Conservation (phyloP, 2,329 filamentous ascomycete species). For the Talaromyces albobiverticillius region DNA sequence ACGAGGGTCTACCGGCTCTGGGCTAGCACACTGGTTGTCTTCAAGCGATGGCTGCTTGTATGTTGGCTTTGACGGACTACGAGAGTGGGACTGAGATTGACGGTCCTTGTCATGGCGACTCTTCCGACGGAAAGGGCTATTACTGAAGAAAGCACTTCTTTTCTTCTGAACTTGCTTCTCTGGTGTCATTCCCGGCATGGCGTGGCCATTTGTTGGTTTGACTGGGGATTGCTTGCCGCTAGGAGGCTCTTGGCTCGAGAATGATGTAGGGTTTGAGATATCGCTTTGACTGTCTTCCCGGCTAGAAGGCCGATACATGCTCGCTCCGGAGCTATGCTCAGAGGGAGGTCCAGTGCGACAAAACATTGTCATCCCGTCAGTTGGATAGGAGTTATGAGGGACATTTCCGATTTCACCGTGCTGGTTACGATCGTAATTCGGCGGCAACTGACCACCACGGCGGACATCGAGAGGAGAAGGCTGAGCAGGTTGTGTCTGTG, state of each 20-base stretch:
- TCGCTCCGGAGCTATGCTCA: constrained; percentile 66
- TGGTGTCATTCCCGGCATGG: constrained; percentile 47
- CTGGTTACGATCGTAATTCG: constrained; percentile 56
- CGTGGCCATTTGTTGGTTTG: constrained; percentile 52
- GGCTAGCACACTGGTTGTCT: constrained; percentile 54
- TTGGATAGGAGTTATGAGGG: constrained; percentile 89
- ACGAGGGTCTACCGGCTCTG: constrained; percentile 84
- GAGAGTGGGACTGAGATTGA: constrained; percentile 34
- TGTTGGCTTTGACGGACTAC: constrained; percentile 52
- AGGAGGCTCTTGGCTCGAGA: constrained; percentile 78
- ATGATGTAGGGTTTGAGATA: constrained; percentile 82
- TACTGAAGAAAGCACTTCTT: constrained; percentile 87
- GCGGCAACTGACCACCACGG: constrained; percentile 39
- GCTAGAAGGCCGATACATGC: constrained; percentile 72
- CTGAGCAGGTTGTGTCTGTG: constrained; percentile 20
- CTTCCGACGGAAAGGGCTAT: constrained; percentile 88
- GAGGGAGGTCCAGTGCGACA: constrained; percentile 73
- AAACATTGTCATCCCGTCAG: constrained; percentile 96
- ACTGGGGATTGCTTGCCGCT: constrained; percentile 71
- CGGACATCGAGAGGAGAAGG: constrained; percentile 38
- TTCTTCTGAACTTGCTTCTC: constrained; percentile 68
- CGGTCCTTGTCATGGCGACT: constrained; percentile 72
- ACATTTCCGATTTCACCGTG: constrained; percentile 64
- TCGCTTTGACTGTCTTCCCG: constrained; percentile 81
- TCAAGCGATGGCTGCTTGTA: constrained; percentile 23